phyloP scores from a whole-genome alignment of 345 rosid species.

The Psidium guajava region DNA sequence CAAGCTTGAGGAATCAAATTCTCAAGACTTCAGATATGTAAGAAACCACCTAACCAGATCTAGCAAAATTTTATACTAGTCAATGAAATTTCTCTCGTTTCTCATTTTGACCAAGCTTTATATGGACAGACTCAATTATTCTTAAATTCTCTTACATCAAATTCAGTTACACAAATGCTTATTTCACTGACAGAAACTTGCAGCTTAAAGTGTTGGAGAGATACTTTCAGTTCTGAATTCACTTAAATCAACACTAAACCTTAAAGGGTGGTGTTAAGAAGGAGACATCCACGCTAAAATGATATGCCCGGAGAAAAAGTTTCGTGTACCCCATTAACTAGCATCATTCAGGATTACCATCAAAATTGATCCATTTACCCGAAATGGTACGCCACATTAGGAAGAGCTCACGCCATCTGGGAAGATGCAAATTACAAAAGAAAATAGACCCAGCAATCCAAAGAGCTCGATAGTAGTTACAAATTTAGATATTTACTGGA shows the following conservation, averaged over 20 bases:
- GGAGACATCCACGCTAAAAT: neutral
- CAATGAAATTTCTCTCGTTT: neutral
- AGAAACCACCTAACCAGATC: neutral
- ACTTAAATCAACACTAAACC: neutral
- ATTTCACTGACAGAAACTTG: neutral
- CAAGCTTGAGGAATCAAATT: neutral
- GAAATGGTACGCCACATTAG: neutral
- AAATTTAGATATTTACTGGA: neutral
- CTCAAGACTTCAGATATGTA: neutral
- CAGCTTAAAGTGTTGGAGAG: neutral
- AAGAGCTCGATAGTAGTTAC: neutral
- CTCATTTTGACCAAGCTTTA: neutral
- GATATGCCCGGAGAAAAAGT: neutral
- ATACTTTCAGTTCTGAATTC: neutral
- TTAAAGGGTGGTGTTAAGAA: neutral
- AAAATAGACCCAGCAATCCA: neutral
- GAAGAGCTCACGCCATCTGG: neutral
- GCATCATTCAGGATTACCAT: neutral
- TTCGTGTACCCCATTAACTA: neutral
- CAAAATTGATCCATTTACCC: neutral
- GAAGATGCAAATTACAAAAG: neutral
- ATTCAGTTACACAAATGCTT: neutral
- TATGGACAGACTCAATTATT: neutral
- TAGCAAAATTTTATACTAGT: neutral
- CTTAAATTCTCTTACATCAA: neutral